phyloP scores from a whole-genome alignment of 1,284 basidiomycete genomes.

The Tranzscheliella williamsii region DNA sequence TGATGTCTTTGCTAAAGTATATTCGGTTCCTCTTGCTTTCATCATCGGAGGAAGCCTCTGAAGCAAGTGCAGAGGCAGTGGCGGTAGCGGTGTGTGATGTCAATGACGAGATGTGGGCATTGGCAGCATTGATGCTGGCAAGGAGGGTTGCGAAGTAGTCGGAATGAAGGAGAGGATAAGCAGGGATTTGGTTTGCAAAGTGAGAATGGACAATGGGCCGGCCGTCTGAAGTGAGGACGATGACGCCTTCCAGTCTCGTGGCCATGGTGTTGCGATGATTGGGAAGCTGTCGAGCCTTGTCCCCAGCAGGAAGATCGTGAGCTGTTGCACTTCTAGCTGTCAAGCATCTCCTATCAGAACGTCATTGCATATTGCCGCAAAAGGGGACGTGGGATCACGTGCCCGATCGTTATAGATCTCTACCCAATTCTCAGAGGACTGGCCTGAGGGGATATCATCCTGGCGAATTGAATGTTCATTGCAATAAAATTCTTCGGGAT shows the following conservation, averaged over 20 bases:
- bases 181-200: slow-evolving; percentile 76
- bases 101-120: slow-evolving; percentile 18
- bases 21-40: slow-evolving; percentile 6
- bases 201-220: slow-evolving; percentile 87
- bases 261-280: no score
- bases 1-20: slow-evolving; percentile 39
- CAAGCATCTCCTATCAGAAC: no score
- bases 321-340: no score
- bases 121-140: slow-evolving; percentile 26
- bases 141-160: slow-evolving; percentile 79
- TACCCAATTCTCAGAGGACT: no score
- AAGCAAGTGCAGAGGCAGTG: background rate
- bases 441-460: no score
- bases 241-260: slow-evolving; percentile 75
- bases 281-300: no score
- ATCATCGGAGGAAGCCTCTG: background rate
- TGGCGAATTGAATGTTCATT: no score
- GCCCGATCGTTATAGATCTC: no score
- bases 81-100: slow-evolving; percentile 4
- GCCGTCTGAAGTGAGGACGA: slow-evolving; percentile 81
- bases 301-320: no score
- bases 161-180: slow-evolving; percentile 82
- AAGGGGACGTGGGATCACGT: no score
- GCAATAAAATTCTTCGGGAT: no score
- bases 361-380: no score